A percentile compares a stretch with the other conserved stretches of the same genome.
Conservation (phyloP, 805 yeast genomes). For the Yamadazyma endophytica region DNA sequence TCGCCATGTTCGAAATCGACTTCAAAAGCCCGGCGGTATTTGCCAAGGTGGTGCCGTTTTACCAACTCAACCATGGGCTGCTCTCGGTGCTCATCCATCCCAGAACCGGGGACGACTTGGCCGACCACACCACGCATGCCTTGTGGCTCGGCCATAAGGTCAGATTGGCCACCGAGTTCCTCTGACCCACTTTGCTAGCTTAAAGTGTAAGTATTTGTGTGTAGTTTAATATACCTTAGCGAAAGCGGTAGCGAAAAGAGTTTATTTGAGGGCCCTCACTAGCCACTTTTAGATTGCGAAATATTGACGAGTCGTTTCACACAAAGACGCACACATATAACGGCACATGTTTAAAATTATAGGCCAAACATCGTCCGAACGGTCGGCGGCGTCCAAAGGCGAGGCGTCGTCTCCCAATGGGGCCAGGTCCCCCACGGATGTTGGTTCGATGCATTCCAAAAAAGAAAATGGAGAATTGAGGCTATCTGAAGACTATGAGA, state of each 20-base stretch:
- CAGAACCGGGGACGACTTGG: slow-evolving; percentile 30
- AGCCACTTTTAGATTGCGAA: too few species aligned
- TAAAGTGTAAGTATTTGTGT: too few species aligned
- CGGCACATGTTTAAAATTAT: background rate
- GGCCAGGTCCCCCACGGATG: background rate
- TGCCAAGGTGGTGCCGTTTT: slow-evolving; percentile 44
- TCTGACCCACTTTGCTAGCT: too few species aligned
- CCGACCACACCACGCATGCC: slow-evolving; percentile 53
- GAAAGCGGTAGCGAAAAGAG: too few species aligned
- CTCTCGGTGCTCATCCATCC: slow-evolving; percentile 57
- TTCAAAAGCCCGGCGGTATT: slow-evolving; percentile 44
- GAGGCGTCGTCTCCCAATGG: background rate
- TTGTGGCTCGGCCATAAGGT: slow-evolving; percentile 53
- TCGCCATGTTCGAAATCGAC: slow-evolving; percentile 57
- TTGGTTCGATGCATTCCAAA: background rate
- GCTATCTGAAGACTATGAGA: too few species aligned
- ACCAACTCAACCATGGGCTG: slow-evolving; percentile 48
- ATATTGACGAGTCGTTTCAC: too few species aligned
- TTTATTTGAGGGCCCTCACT: too few species aligned
- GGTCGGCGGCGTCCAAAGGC: background rate
- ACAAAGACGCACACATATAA: too few species aligned
- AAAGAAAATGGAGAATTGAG: too few species aligned
- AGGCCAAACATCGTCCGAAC: background rate
- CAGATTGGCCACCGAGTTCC: slow-evolving; percentile 20
- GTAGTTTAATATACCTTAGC: too few species aligned